A percentile compares a stretch with the other conserved stretches of the same genome.
phyloP scores from a whole-genome alignment of 345 rosid species.

The Populus davidiana region DNA sequence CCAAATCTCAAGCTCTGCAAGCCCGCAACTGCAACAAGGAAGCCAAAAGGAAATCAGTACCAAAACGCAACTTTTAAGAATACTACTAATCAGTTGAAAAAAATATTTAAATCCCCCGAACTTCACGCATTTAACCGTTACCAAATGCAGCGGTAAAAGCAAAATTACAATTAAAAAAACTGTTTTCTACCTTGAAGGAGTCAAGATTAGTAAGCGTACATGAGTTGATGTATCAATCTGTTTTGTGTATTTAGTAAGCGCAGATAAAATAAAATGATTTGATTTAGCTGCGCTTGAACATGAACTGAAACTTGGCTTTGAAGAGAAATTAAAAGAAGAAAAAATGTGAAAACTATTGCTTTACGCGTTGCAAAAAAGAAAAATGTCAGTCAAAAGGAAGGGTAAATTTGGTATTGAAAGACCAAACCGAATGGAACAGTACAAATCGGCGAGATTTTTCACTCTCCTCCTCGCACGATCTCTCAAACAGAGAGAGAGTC shows the following conservation, averaged over 20 bases:
- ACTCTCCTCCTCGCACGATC: slow-evolving; percentile 12
- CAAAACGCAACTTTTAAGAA: background rate
- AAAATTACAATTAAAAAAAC: background rate
- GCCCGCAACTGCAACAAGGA: slow-evolving; percentile 5
- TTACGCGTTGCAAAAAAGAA: slow-evolving; percentile 27
- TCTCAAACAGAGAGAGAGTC: background rate
- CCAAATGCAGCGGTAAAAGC: slow-evolving; percentile 11
- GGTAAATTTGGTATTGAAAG: slow-evolving; percentile 1
- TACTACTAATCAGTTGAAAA: slow-evolving; percentile 7
- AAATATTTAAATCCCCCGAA: background rate
- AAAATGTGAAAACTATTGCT: slow-evolving; percentile 18
- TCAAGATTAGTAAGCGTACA: background rate
- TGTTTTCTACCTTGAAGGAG: background rate
- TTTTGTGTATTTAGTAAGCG: background rate
- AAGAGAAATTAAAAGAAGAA: slow-evolving; percentile 3
- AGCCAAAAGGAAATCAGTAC: background rate
- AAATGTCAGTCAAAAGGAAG: slow-evolving; percentile 16
- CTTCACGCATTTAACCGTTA: slow-evolving; percentile 28
- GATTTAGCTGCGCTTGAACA: background rate
- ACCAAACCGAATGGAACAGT: slow-evolving; percentile 36
- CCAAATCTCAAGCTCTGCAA: slow-evolving; percentile 22
- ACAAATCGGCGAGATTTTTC: slow-evolving; percentile 20
- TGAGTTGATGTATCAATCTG: background rate
- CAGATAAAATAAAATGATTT: background rate
- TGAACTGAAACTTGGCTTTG: slow-evolving; percentile 8